A percentile compares a stretch with the other conserved stretches of the same genome.
Evolutionary conservation across 1,284 basidiomycete species (phyloP).

Genomic region (Meira nashicola): DNA sequence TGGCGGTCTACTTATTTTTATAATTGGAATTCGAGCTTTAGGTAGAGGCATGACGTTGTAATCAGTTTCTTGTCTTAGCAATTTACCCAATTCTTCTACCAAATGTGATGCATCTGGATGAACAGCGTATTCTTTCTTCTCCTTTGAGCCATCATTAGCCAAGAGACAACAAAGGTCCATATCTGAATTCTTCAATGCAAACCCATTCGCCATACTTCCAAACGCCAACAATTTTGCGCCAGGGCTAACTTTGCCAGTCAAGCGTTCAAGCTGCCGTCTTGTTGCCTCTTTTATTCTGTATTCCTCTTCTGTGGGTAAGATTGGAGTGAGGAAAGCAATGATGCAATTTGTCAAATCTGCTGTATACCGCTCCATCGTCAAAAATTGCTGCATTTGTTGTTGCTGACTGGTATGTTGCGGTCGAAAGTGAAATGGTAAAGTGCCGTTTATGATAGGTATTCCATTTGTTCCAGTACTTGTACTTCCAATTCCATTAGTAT

Average conservation of each 20-base stretch:
- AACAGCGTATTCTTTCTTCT: constrained; percentile 15
- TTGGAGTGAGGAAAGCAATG: constrained; percentile 47
- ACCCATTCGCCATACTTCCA: constrained; percentile 82
- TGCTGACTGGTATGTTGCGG: background rate
- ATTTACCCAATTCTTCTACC: constrained; percentile 85
- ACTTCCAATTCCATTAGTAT: too few relatives aligned
- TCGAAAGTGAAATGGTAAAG: too few relatives aligned
- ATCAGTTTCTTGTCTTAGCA: constrained; percentile 93
- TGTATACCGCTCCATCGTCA: constrained; percentile 42
- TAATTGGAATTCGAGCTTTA: constrained; percentile 95
- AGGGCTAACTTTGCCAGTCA: constrained; percentile 90
- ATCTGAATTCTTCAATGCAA: constrained; percentile 93
- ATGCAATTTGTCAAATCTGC: constrained; percentile 48
- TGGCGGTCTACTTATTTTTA: constrained; percentile 85
- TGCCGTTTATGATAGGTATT: too few relatives aligned
- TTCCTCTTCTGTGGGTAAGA: constrained; percentile 51
- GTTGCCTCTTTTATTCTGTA: constrained; percentile 77
- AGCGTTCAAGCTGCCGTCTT: constrained; percentile 82
- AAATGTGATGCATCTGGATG: constrained; percentile 69
- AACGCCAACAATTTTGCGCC: constrained; percentile 86
- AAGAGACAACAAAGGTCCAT: constrained; percentile 98
- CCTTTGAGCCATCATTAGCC: constrained; percentile 18
- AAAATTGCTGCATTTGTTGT: background rate
- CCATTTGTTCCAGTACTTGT: too few relatives aligned
- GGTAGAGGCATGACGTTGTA: constrained; percentile 95